Evolutionary conservation across 257 asterid genomes (phyloP).

Genomic region (Dorcoceras hygrometricum): DNA sequence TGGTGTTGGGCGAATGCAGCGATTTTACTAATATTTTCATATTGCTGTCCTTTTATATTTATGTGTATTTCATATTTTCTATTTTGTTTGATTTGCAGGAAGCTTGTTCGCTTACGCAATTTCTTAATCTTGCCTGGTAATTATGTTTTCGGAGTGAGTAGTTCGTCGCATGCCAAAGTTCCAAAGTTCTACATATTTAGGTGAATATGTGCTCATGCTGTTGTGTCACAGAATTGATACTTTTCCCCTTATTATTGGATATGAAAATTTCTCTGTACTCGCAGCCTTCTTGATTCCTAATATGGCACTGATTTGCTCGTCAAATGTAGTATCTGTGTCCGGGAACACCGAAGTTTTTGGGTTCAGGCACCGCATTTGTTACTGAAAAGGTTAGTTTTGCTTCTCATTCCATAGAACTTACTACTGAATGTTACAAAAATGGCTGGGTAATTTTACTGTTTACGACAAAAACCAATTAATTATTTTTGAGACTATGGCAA

Average conservation of each 20-base stretch:
- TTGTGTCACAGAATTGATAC: neutral
- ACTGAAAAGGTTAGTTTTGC: slow-evolving; percentile 30
- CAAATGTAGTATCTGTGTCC: slow-evolving; percentile 8
- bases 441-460: too few species aligned
- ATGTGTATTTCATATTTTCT: slow-evolving; percentile 4
- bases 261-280: neutral
- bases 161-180: slow-evolving; percentile 22
- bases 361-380: slow-evolving; percentile 24
- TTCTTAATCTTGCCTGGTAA: slow-evolving; percentile 38
- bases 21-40: slow-evolving; percentile 5
- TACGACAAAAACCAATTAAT: too few species aligned
- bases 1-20: neutral
- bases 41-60: slow-evolving; percentile 9
- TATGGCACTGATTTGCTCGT: slow-evolving; percentile 8
- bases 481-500: too few species aligned
- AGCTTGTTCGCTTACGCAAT: slow-evolving; percentile 64
- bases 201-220: neutral
- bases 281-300: slow-evolving; percentile 11
- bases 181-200: slow-evolving; percentile 18
- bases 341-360: slow-evolving; percentile 20
- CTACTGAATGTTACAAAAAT: neutral
- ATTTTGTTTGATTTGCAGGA: slow-evolving; percentile 43
- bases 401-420: neutral
- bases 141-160: slow-evolving; percentile 39
- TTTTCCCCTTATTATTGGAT: neutral